A percentile compares a stretch with the other conserved stretches of the same genome.
Conservation (phyloP, 192 early-diverging fungal genomes). For the Chytriomyces confervae region DNA sequence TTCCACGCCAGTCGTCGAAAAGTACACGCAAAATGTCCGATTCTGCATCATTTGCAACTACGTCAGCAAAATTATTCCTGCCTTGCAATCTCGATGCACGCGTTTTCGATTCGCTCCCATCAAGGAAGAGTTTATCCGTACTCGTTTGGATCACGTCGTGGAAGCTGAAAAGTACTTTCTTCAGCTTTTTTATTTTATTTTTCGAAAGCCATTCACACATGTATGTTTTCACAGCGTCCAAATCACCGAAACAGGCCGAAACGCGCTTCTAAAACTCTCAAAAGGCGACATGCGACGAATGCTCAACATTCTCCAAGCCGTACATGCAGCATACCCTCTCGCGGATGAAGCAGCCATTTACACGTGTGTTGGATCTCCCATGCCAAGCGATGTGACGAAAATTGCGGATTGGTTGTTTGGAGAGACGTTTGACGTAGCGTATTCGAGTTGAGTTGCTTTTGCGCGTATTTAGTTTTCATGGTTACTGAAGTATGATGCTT, state of each 20-base stretch:
- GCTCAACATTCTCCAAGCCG: constrained; percentile 92
- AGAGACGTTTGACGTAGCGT: constrained; percentile 81
- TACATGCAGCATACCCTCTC: constrained; percentile 80
- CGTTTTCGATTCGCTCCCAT: constrained; percentile 94
- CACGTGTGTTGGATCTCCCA: constrained; percentile 89
- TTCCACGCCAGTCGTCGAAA: constrained; percentile 82
- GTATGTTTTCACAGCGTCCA: constrained; percentile 60
- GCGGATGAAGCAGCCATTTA: constrained; percentile 86
- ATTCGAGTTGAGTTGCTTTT: constrained; percentile 52
- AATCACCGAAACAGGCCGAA: constrained; percentile 77
- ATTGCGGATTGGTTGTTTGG: constrained; percentile 78
- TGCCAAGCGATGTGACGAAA: constrained; percentile 82
- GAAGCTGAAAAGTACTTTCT: constrained; percentile 31
- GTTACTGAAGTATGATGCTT: too few species aligned
- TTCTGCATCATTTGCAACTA: constrained; percentile 99
- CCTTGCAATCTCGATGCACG: constrained; percentile 98
- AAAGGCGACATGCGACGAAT: constrained; percentile 97
- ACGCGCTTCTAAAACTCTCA: constrained; percentile 82
- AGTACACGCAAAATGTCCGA: constrained; percentile 96
- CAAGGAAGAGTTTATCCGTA: constrained; percentile 75
- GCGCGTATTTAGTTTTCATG: neutral
- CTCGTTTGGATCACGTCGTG: constrained; percentile 63
- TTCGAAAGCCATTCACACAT: neutral
- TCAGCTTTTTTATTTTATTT: neutral
- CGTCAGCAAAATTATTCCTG: constrained; percentile 95